Evolutionary conservation across 1,284 basidiomycete species (phyloP).

Genomic region (Trichosporon coremiiforme): DNA sequence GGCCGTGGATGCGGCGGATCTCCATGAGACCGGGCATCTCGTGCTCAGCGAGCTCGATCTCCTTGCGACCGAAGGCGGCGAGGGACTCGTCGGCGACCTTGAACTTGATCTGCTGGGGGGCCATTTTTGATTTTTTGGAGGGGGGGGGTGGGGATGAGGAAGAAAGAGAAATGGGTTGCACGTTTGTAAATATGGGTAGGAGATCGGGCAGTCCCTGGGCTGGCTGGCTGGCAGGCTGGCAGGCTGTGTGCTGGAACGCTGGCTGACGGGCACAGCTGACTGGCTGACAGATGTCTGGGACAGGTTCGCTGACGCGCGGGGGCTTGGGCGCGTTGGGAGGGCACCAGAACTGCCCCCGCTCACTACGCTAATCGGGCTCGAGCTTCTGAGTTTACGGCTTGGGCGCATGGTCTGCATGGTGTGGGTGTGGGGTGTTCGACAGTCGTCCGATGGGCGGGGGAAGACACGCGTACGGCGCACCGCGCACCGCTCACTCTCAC

Average conservation of each 20-base stretch:
- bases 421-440: no score
- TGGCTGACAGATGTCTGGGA: background rate
- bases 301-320: background rate
- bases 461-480: no score
- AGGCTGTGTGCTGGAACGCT: background rate
- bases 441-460: no score
- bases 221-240: no score
- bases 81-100: constrained; percentile 80
- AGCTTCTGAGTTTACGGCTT: no score
- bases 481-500: no score
- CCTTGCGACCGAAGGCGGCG: constrained; percentile 80
- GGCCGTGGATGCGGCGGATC: constrained; percentile 80
- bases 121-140: constrained; percentile 19
- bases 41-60: constrained; percentile 90
- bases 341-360: no score
- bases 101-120: constrained; percentile 38
- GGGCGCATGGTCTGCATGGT: no score
- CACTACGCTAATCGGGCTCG: no score
- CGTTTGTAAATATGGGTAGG: constrained; percentile 11
- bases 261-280: background rate
- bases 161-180: constrained; percentile 20
- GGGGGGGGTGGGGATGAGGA: constrained; percentile 20
- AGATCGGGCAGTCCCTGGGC: background rate
- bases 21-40: constrained; percentile 77
- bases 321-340: no score